Conservation (phyloP, 176 grass and related monocot species). For the Ampelocalamus luodianensis region DNA sequence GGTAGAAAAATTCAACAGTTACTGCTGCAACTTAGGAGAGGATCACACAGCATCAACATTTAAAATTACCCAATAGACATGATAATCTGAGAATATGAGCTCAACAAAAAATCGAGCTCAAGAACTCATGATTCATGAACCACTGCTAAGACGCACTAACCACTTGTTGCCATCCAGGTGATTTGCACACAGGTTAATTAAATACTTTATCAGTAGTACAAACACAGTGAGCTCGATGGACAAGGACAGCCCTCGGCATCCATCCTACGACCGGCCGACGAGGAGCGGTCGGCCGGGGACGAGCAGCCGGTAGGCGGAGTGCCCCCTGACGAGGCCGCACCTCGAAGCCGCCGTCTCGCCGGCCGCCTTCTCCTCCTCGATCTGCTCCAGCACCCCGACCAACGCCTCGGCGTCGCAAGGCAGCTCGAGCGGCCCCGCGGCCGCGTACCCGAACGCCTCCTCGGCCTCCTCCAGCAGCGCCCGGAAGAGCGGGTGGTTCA, state of each 20-base stretch:
- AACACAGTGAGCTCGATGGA: not conserved
- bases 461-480: constrained; percentile 63
- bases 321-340: constrained; percentile 34
- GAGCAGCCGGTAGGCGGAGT: constrained; percentile 47
- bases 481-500: constrained; percentile 65
- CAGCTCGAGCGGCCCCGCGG: constrained; percentile 60
- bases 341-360: not conserved
- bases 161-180: not conserved
- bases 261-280: constrained; percentile 13
- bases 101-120: constrained; percentile 31
- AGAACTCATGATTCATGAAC: not conserved
- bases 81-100: constrained; percentile 2
- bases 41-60: not conserved
- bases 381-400: constrained; percentile 47
- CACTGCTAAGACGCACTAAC: not conserved
- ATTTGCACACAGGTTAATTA: not conserved
- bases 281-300: not conserved
- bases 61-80: not conserved
- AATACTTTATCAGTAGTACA: not conserved
- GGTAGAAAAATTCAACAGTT: no score
- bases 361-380: constrained; percentile 45
- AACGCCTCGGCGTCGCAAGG: constrained; percentile 60
- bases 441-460: constrained; percentile 56
- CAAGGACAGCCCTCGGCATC: not conserved
- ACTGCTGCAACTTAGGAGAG: not conserved